Base-by-base conservation (phyloP, 345 rosid species). In the Isatis tinctoria region DNA sequence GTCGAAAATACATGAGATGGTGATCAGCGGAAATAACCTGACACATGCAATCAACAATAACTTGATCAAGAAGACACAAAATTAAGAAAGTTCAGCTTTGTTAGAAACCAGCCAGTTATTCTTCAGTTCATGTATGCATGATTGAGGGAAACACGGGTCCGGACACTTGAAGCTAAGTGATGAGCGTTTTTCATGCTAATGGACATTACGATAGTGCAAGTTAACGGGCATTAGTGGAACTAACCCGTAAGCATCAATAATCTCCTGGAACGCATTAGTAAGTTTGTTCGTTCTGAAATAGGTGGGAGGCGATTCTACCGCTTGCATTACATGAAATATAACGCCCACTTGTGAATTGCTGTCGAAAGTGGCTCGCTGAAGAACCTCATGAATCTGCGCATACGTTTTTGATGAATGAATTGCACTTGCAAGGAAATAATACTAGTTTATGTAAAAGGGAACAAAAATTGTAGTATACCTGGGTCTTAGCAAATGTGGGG, bases 201-300 rank as follows among this genome's bases (percentile, higher is more conserved):
- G 71, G 65, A 47, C 44, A 65, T 39, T 64, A 54, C 26, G 41
- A 70, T 27, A n/a, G 60, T 57, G 43, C 28, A n/a, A 60, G 40
- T 26, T 33, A 47, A 58, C 37, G 53, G 48, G 57, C 20, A 17
- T 57, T 39, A 59, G 24, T 40, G 53, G 58, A 82, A 83, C 96
- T 87, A 58, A 90, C 98, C 98, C 97, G 77, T 94, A 94, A 65
- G 98, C 98, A 84, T 91, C 97, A 73, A 94, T 96, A 84, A 94
- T 88, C 84, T 91, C 98, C 78, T 94, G 98, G 80, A 83, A 94
- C 32, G 97, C 96, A 80, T 84, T 90, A 59, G 98, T 91, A 71
- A 94, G 87, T 68, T 68, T 73, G 72, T 94, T 90, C 65, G 96
- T 91, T 82, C 93, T 88, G 78, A 94, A 91, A 80, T 86, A 92